Evolutionary conservation across 495 filamentous ascomycete genomes (phyloP).

Genomic region (Talaromyces trachyspermus): DNA sequence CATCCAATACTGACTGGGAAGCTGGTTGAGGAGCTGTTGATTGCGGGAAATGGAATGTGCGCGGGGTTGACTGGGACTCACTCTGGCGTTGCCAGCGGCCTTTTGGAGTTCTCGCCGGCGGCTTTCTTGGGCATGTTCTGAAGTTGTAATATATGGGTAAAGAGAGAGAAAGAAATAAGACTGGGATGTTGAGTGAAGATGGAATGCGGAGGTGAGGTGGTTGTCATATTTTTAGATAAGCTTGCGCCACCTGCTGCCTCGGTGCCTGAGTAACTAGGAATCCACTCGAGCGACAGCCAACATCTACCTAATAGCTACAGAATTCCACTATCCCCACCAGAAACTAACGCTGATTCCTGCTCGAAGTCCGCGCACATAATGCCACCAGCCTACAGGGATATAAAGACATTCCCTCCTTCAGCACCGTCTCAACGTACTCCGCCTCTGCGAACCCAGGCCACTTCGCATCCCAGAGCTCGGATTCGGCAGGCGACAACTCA

Average conservation of each 20-base stretch:
- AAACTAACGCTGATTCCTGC: constrained; percentile 95
- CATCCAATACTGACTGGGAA: too few species aligned
- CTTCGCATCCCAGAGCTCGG: constrained; percentile 41
- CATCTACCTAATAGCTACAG: too few species aligned
- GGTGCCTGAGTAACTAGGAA: too few species aligned
- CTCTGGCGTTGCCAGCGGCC: constrained; percentile 72
- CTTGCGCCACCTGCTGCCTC: too few species aligned
- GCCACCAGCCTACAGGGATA: constrained; percentile 97
- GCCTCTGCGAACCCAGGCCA: constrained; percentile 54
- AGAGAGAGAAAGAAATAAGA: background rate
- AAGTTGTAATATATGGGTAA: background rate
- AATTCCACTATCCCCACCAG: constrained; percentile 92
- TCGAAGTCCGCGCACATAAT: constrained; percentile 83
- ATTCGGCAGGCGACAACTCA: constrained; percentile 37
- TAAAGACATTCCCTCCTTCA: constrained; percentile 81
- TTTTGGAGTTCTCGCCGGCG: constrained; percentile 77
- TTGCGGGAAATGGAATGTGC: background rate
- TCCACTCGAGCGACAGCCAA: too few species aligned
- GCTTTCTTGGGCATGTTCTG: constrained; percentile 56
- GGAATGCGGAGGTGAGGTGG: background rate
- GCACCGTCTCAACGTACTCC: constrained; percentile 68
- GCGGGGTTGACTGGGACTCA: constrained; percentile 20
- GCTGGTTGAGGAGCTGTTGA: too few species aligned
- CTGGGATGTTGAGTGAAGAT: background rate
- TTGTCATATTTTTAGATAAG: background rate